These are phyloP conservation scores for Cantharellus cinnabarinus DNA, from an alignment of 768 basidiomycete genomes.

Conservation along the genomic window DNA sequence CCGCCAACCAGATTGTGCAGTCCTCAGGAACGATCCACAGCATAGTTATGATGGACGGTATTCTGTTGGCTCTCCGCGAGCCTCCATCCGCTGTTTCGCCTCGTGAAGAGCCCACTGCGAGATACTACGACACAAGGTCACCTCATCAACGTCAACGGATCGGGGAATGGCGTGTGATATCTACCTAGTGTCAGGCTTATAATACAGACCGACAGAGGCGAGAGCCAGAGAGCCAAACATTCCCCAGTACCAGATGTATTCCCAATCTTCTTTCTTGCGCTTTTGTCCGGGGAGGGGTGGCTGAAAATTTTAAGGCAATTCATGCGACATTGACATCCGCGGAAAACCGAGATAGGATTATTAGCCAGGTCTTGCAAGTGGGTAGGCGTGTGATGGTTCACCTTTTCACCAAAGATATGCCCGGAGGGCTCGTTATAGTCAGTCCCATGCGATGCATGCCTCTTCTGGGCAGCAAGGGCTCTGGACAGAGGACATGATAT, in stretches of 20 bases:
- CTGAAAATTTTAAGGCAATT: conserved; percentile 19
- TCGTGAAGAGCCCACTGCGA: conserved; percentile 84
- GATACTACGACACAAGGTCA: conserved; percentile 31
- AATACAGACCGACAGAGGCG: conserved; percentile 57
- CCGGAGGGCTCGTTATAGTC: conserved; percentile 81
- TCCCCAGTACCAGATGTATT: conserved; percentile 72
- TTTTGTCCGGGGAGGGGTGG: conserved; percentile 64
- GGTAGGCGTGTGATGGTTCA: conserved; percentile 16
- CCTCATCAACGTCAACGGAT: neutral
- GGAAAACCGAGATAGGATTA: neutral
- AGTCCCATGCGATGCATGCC: conserved; percentile 23
- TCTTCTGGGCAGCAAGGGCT: no score
- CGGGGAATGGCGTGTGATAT: neutral
- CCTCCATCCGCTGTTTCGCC: conserved; percentile 79
- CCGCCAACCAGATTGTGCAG: neutral
- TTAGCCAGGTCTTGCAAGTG: neutral
- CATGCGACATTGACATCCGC: neutral
- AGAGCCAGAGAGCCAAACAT: conserved; percentile 79
- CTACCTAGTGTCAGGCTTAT: conserved; percentile 90
- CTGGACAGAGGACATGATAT: no score
- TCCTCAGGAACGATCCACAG: neutral
- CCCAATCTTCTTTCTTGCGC: conserved; percentile 78
- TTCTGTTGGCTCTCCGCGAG: conserved; percentile 74
- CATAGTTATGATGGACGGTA: conserved; percentile 36
- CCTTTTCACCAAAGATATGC: conserved; percentile 78